These are phyloP conservation scores for Gynochthodes officinalis DNA, from an alignment of 257 asterid species.

Conservation along the genomic window DNA sequence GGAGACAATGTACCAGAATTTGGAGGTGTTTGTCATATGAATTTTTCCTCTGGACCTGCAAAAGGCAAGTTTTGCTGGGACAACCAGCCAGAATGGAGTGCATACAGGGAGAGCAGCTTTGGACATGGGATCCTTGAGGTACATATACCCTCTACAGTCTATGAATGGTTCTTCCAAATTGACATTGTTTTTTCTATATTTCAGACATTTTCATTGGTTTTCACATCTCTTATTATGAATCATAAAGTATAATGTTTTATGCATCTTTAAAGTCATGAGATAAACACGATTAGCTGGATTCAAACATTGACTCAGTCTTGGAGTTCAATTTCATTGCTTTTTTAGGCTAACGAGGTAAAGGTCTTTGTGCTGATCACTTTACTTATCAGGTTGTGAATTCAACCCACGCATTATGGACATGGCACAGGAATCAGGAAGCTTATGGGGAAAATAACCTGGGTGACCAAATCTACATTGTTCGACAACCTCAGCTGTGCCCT, in stretches of 20 bases:
- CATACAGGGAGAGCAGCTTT: constrained; percentile 93
- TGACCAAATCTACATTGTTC: constrained; percentile 73
- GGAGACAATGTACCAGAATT: constrained; percentile 55
- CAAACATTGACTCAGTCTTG: not conserved
- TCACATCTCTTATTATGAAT: not conserved
- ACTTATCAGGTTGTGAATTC: constrained; percentile 60
- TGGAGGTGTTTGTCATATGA: constrained; percentile 64
- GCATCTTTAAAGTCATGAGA: not conserved
- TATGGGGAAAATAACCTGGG: constrained; percentile 55
- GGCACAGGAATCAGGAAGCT: constrained; percentile 88
- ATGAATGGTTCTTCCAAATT: too few relatives aligned
- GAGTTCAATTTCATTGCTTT: too few relatives aligned
- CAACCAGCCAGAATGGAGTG: constrained; percentile 90
- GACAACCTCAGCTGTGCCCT: constrained; percentile 71
- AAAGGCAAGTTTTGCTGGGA: constrained; percentile 87
- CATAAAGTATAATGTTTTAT: too few relatives aligned
- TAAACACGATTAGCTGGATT: not conserved
- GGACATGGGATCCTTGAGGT: constrained; percentile 99
- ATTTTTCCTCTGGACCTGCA: constrained; percentile 72
- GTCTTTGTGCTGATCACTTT: not conserved
- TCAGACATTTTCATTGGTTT: not conserved
- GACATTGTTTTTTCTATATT: not conserved
- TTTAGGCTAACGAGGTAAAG: not conserved
- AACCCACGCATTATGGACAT: constrained; percentile 83
- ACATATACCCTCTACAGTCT: too few relatives aligned